Evolutionary conservation across 192 early-diverging fungal genomes (phyloP).

Genomic region (Coemansia sp.): DNA sequence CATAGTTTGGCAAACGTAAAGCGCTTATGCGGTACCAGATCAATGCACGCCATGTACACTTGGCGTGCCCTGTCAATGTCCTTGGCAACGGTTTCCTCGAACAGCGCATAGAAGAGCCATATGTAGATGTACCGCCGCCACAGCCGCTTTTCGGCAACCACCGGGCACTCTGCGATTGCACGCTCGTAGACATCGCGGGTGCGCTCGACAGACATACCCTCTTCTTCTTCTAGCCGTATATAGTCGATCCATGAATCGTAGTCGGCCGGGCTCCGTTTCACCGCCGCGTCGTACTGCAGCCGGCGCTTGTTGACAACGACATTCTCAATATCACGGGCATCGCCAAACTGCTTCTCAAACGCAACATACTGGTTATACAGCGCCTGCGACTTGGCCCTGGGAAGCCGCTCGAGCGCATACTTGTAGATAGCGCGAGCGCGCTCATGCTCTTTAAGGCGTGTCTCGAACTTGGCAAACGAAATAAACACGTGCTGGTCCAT

Average conservation of each 20-base stretch:
- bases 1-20: constrained; percentile 99
- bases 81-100: constrained; percentile 86
- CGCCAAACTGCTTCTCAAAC: constrained; percentile 98
- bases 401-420: constrained; percentile 87
- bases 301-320: constrained; percentile 89
- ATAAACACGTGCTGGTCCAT: constrained; percentile 95
- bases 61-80: constrained; percentile 79
- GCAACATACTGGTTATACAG: constrained; percentile 93
- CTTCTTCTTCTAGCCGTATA: constrained; percentile 81
- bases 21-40: constrained; percentile 85
- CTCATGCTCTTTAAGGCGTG: constrained; percentile 84
- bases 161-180: constrained; percentile 87
- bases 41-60: constrained; percentile 82
- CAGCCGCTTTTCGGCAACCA: constrained; percentile 83
- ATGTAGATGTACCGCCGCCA: constrained; percentile 99
- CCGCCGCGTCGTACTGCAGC: constrained; percentile 83
- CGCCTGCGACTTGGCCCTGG: constrained; percentile 79
- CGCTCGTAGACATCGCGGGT: constrained; percentile 96
- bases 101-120: constrained; percentile 98
- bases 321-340: constrained; percentile 83
- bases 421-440: constrained; percentile 96
- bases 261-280: constrained; percentile 77
- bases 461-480: constrained; percentile 97
- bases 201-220: constrained; percentile 65
- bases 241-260: constrained; percentile 99